phyloP scores from a whole-genome alignment of 2,329 filamentous ascomycete genomes.

The Talaromyces albobiverticillius region DNA sequence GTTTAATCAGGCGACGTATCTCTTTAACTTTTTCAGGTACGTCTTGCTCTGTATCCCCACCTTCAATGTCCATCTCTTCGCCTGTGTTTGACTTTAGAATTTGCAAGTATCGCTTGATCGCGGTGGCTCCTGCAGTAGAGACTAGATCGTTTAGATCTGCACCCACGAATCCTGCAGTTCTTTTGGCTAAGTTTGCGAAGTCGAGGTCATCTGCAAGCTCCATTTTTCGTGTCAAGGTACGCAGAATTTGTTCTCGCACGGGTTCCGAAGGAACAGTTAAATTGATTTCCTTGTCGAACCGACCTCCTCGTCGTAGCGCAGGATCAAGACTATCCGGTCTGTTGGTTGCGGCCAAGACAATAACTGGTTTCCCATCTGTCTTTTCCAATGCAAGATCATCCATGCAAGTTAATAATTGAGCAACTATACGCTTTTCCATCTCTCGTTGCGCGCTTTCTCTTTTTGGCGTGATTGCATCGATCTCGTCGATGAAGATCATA shows the following conservation, averaged over 20 bases:
- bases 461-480: constrained; percentile 87
- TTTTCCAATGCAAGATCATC: constrained; percentile 71
- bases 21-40: constrained; percentile 42
- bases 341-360: constrained; percentile 90
- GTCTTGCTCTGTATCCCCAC: constrained; percentile 22
- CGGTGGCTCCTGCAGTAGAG: constrained; percentile 62
- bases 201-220: constrained; percentile 68
- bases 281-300: constrained; percentile 81
- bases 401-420: constrained; percentile 83
- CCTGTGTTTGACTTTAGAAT: constrained; percentile 48
- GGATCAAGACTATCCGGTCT: constrained; percentile 82
- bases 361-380: constrained; percentile 72
- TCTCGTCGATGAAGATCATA: constrained; percentile 86
- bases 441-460: constrained; percentile 78
- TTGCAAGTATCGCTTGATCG: constrained; percentile 60
- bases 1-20: constrained; percentile 52
- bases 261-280: constrained; percentile 80
- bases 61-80: constrained; percentile 55
- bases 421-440: constrained; percentile 84
- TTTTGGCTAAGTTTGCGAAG: constrained; percentile 70
- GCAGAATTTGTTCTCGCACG: constrained; percentile 74
- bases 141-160: constrained; percentile 77
- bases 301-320: constrained; percentile 67
- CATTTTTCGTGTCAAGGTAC: constrained; percentile 66
- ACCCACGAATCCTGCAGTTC: constrained; percentile 89